Evolutionary conservation across 2,329 filamentous ascomycete genomes (phyloP).

Genomic region (Fusarium gaditjirri): DNA sequence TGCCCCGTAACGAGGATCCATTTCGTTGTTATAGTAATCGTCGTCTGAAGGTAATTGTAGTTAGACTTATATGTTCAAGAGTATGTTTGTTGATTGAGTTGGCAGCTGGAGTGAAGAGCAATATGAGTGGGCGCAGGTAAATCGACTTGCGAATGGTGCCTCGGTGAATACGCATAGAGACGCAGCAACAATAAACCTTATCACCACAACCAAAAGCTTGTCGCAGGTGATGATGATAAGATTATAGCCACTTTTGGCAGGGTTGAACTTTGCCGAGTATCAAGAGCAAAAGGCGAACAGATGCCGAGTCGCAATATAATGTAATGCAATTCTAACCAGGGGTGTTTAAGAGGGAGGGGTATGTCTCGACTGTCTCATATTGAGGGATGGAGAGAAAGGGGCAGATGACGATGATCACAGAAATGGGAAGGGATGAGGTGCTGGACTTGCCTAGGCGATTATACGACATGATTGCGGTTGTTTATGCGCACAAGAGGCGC

Average conservation of each 20-base stretch:
- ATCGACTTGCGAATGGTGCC: conserved; percentile 22
- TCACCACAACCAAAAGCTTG: background rate
- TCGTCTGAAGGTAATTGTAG: conserved; percentile 57
- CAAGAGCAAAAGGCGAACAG: background rate
- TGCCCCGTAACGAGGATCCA: conserved; percentile 56
- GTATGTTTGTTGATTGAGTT: conserved; percentile 13
- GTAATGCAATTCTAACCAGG: conserved; percentile 31
- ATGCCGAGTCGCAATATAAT: conserved; percentile 17
- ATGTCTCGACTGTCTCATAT: conserved; percentile 37
- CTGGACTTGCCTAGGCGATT: conserved; percentile 74
- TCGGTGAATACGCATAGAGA: conserved; percentile 30
- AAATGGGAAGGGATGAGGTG: conserved; percentile 4
- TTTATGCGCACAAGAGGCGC: conserved; percentile 42
- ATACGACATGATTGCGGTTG: conserved; percentile 70
- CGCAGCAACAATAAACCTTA: conserved; percentile 18
- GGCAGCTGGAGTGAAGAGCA: conserved; percentile 1
- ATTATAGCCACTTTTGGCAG: background rate
- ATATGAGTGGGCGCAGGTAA: conserved; percentile 7
- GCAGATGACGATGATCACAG: conserved; percentile 34
- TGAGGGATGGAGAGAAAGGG: conserved; percentile 33
- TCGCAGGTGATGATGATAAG: background rate
- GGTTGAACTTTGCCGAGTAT: background rate
- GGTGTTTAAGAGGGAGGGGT: conserved; percentile 37
- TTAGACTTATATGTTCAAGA: conserved; percentile 35
- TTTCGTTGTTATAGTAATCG: conserved; percentile 68